Base-by-base conservation (phyloP, 176 grass and related monocot species). In the Oryza meyeriana region DNA sequence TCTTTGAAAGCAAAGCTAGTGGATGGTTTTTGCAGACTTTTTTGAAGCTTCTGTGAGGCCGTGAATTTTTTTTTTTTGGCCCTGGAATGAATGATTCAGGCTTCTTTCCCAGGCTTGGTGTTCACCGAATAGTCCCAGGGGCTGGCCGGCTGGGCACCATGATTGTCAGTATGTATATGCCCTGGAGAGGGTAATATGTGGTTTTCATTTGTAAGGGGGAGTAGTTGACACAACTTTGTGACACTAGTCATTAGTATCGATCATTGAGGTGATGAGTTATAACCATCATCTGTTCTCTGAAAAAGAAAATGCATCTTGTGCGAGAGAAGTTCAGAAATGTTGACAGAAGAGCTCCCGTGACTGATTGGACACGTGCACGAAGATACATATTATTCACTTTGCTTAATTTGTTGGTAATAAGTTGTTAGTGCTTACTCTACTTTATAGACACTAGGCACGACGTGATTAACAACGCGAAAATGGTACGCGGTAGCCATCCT, bases 41-140 rank as follows among this genome's bases (percentile, higher is more conserved):
- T 69, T 57, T 77, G 82, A 27, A 77, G 64, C 55, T 80, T 39
- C 64, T 79, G 10, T 24, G 67, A 57, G 42, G 36, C 29, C 67
- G 59, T 61, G 75, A 39, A 72, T 41, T 33, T 50, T 74, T 44
- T 50, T 74, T 44, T 45, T 64, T 79, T 48, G 62, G 24, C 7
- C 8, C 68, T 5, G 17, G 8, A 13, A 20, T 0, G 52, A 5
- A 26, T 66, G 20, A 16, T 14, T 50, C 12, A n/a, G n/a, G n/a
- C n/a, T n/a, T 22, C 52, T 64, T 73, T 35, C 63, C 74, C 31
- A 55, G 6, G 70, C 61, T 5, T 44, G 71, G 64, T 27, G 64
- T 61, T 16, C 72, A 57, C 44, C 22, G 18, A 29, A 50, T 20
- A 57, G 34, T 33, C 61, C 61, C 33, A 27, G 33, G 40, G 44